These are phyloP conservation scores for Dimargaris xerosporica DNA, from an alignment of 192 early-diverging fungal genomes.

Conservation along the genomic window DNA sequence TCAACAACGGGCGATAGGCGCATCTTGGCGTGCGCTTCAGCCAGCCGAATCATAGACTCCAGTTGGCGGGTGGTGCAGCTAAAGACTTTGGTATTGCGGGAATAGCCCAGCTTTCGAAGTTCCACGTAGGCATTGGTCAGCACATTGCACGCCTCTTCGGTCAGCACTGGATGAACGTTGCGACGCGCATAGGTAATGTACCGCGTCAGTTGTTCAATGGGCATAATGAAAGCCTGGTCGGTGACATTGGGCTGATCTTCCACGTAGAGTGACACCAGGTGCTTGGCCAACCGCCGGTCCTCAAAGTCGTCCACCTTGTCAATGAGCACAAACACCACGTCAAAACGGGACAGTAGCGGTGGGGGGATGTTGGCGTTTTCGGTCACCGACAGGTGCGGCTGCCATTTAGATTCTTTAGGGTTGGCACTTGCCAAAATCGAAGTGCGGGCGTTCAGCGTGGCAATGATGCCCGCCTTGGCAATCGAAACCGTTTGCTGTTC, in stretches of 20 bases:
- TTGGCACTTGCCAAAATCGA: slow-evolving; percentile 92
- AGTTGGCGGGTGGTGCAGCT: slow-evolving; percentile 90
- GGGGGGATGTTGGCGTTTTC: slow-evolving; percentile 87
- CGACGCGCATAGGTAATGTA: slow-evolving; percentile 85
- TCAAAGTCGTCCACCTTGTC: slow-evolving; percentile 75
- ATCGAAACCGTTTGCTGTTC: slow-evolving; percentile 98
- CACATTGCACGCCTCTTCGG: slow-evolving; percentile 56
- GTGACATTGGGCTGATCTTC: slow-evolving; percentile 32
- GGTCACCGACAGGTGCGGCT: slow-evolving; percentile 61
- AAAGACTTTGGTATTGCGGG: slow-evolving; percentile 28
- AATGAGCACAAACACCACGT: slow-evolving; percentile 81
- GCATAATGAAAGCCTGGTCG: slow-evolving; percentile 22
- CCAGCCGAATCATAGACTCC: slow-evolving; percentile 92
- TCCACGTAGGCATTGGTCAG: slow-evolving; percentile 73
- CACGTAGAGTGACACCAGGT: slow-evolving; percentile 75
- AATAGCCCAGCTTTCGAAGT: slow-evolving; percentile 54
- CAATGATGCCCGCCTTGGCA: slow-evolving; percentile 97
- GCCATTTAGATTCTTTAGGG: slow-evolving; percentile 82
- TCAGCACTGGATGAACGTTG: slow-evolving; percentile 55
- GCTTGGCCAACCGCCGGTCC: slow-evolving; percentile 76
- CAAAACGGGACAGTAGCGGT: slow-evolving; percentile 89
- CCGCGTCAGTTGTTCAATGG: slow-evolving; percentile 68
- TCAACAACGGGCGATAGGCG: slow-evolving; percentile 65
- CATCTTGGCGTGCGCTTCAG: slow-evolving; percentile 88
- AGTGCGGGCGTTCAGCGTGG: slow-evolving; percentile 90